Percentiles rank a stretch among this genome's conserved stretches.
phyloP scores from a whole-genome alignment of 805 yeast genomes.

The Cyberlindnera galapagoensis region DNA sequence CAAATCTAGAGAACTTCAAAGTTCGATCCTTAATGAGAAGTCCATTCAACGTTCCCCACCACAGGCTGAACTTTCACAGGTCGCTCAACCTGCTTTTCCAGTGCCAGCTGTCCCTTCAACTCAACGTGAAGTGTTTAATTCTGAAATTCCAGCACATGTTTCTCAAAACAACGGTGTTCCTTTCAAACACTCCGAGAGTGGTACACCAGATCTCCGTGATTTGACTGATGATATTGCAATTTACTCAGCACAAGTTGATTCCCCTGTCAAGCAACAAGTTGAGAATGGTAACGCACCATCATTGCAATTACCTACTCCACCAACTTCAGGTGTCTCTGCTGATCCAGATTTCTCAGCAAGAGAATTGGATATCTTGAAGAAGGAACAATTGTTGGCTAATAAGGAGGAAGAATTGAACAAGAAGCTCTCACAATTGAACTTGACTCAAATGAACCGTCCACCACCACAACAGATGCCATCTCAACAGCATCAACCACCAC shows the following conservation, averaged over 20 bases:
- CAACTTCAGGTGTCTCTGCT: not conserved
- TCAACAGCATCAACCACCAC: slow-evolving; percentile 5
- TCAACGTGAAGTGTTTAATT: slow-evolving; percentile 5
- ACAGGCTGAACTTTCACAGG: slow-evolving; percentile 5
- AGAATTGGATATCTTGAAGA: slow-evolving; percentile 23
- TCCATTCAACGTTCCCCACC: slow-evolving; percentile 4
- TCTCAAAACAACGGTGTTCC: too few relatives aligned
- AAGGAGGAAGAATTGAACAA: slow-evolving; percentile 24
- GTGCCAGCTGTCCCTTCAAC: too few relatives aligned
- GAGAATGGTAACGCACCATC: not conserved
- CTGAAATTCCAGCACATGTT: too few relatives aligned
- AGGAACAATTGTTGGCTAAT: slow-evolving; percentile 18
- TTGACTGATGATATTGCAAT: slow-evolving; percentile 21
- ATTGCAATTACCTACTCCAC: not conserved
- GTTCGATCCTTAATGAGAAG: too few relatives aligned
- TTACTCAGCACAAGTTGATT: slow-evolving; percentile 17
- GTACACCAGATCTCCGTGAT: slow-evolving; percentile 26
- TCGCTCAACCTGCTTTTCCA: not conserved
- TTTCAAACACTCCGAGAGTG: slow-evolving; percentile 10
- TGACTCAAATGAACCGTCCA: slow-evolving; percentile 7
- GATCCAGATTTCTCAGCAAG: slow-evolving; percentile 12
- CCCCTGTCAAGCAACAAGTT: slow-evolving; percentile 9
- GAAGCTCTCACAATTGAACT: slow-evolving; percentile 13
- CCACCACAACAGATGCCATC: slow-evolving; percentile 10
- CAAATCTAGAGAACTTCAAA: too few relatives aligned